These are phyloP conservation scores for Gonium pectorale DNA, from an alignment of 139 green algal genomes.

Conservation along the genomic window DNA sequence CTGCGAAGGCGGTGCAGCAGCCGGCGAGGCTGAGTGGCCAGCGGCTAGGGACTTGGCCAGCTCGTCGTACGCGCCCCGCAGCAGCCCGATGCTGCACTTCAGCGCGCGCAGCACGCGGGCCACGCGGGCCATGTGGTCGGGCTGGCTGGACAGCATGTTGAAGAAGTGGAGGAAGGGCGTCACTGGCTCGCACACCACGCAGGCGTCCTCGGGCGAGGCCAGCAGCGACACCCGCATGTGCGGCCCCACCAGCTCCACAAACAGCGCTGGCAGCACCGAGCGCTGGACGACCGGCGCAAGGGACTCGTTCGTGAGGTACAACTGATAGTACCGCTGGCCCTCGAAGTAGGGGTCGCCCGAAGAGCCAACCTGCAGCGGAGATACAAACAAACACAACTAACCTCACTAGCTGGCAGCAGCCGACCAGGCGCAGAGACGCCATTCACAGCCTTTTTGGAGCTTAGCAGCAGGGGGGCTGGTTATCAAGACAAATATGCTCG, in stretches of 20 bases:
- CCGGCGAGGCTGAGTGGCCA: too few relatives aligned
- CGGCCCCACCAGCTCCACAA: slow-evolving; percentile 17
- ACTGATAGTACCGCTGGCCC: slow-evolving; percentile 16
- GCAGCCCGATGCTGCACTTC: background rate
- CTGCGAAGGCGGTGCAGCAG: too few relatives aligned
- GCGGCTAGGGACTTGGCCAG: too few relatives aligned
- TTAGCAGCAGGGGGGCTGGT: too few relatives aligned
- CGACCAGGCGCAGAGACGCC: too few relatives aligned
- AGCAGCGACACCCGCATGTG: background rate
- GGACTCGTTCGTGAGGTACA: background rate
- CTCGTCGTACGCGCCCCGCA: background rate
- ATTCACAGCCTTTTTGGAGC: too few relatives aligned
- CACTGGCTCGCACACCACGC: slow-evolving; percentile 1
- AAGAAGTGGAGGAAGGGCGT: slow-evolving; percentile 14
- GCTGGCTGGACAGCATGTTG: slow-evolving; percentile 1
- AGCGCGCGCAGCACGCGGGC: background rate
- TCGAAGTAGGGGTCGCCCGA: slow-evolving; percentile 4
- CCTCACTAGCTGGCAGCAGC: too few relatives aligned
- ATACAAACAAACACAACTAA: background rate
- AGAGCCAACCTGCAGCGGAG: background rate
- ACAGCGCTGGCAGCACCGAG: background rate
- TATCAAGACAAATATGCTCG: too few relatives aligned
- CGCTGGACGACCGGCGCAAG: background rate
- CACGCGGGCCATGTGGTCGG: background rate
- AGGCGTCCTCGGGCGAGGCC: background rate